Evolutionary conservation across 2,329 filamentous ascomycete species (phyloP), one percentile per base, ranked within the genome.

Genomic region (Aureobasidium leucospermi): DNA sequence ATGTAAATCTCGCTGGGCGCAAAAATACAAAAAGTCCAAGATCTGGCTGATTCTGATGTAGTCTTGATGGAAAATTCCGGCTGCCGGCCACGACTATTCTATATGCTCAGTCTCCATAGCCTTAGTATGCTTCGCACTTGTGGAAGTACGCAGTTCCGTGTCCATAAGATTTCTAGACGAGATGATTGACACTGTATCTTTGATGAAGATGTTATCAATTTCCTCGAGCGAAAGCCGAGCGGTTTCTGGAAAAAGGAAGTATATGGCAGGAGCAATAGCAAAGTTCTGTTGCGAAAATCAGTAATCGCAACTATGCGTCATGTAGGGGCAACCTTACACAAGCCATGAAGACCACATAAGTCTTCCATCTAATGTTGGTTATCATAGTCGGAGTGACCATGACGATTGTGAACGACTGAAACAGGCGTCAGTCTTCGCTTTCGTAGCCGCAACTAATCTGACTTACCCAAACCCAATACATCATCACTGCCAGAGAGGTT

Each of bases 281-380:
- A 59, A 60, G 46, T 59, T 59, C 57, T 59, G 46, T 8, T 34
- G 8, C 19, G 4, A 47, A 42, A 9, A 34, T 32, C 34, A 32
- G 32, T 16, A 11, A 11, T 6, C 32, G 8, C 8, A 8, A 31
- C 9, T 31, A 7, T 48, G 31, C 3, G 3, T n/a, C 31, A n/a
- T 7, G 41, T 16, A 32, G 3, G 31, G 36, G 6, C 10, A 13
- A 11, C 32, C 58, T 11, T 29, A 60, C 57, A 23, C 41, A 55
- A 45, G 49, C 58, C 68, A 76, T 76, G 67, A 79, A 81, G 63
- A 80, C 79, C 1, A 81, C 66, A 63, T 80, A 81, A 0, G 74
- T 75, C 61, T 76, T 76, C 76, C 77, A 81, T n/a, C 71, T 66
- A 2, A 81, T 67, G 7, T 70, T 72, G 42, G 74, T 73, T 60